Base-by-base conservation (phyloP, 2,329 filamentous ascomycete species). In the Chaetothyriales sp. region DNA sequence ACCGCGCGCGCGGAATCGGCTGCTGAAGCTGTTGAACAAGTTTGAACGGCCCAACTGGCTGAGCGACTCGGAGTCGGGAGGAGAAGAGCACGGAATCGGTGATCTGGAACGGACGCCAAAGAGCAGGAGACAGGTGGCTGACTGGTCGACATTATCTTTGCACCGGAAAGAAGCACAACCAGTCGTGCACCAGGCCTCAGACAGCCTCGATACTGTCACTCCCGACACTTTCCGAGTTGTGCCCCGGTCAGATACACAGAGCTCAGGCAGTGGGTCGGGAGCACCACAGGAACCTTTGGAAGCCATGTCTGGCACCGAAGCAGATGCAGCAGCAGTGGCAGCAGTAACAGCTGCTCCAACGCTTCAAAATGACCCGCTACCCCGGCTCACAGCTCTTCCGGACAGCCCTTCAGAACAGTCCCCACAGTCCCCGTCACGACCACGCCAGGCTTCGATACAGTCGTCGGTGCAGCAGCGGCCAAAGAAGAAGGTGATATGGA, bases 41-140 rank as follows among this genome's bases (percentile, higher is more conserved):
- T 78, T 76, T 28, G 85, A 92, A 64, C 78, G 79, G 57, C 80
- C 79, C 54, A 83, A 87, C 66, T 94, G 87, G 87, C 75, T 88
- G 58, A 93, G 86, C 64, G 86, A 93, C 75, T 59, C 57, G 18
- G 77, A 81, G 55, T 77, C 78, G 20, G 78, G 78, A 63, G 78
- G 78, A 61, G 87, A 83, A 64, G 84, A 86, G 72, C 77, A 78
- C 71, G 84, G 81, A 75, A 85, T 81, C 15, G 48, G 43, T 36
- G 51, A 52, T 42, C 44, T 44, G 20, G 51, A 54, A n/a, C 46
- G 49, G 39, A 60, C 56, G 18, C 57, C 57, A 22, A 58, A 49
- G 43, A 50, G 52, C 18, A 39, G 43, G 12, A 53, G 49, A 36
- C 50, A 54, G 15, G 51, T 56, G 32, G 51, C 52, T 51, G 50